Evolutionary conservation across 2,329 filamentous ascomycete species (phyloP), one percentile per base, ranked within the genome.

Genomic region (Penicillium italicum): DNA sequence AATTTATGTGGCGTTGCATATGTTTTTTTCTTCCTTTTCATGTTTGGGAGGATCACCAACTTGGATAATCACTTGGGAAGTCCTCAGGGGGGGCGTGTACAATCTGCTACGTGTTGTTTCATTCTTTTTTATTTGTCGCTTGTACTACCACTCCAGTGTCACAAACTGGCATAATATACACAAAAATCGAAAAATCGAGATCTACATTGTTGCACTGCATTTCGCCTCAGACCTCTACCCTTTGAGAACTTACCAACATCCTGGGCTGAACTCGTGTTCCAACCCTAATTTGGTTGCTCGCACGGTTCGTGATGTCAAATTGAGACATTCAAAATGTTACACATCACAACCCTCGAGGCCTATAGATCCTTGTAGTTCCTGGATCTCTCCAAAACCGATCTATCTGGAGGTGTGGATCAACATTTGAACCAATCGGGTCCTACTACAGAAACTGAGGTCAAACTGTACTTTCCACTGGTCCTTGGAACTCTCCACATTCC

Each of bases 71-170:
- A 58, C 36, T 58, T 57, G 50, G 55, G 52, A 53, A 16, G 16
- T 48, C 36, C 36, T 37, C 9, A 52, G 50, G 38, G 52, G 47
- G 46, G 54, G 58, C 53, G 55, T 66, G 63, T 65, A 66, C 62
- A 66, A 63, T 66, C 54, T 41, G 57, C 50, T 58, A 56, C 50
- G 58, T 67, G 45, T 61, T 62, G 66, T 56, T 62, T 44, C 49
- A 46, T 42, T 56, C n/a, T 46, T 36, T 49, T 43, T 47, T 45
- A 5, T 42, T 44, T 43, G 49, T 31, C 42, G 51, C 41, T 38
- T 61, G 62, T 70, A 64, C 60, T 59, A 66, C 59, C 38, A 65
- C 46, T 41, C 18, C 18, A 55, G 16, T 55, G 49, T 42, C 51
- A 28, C 38, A 44, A 44, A 57, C 26, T 56, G 58, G 56, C 46